A percentile compares a stretch with the other conserved stretches of the same genome.
Evolutionary conservation across 75 land plant species (phyloP).

Genomic region (Pinus tabuliformis): DNA sequence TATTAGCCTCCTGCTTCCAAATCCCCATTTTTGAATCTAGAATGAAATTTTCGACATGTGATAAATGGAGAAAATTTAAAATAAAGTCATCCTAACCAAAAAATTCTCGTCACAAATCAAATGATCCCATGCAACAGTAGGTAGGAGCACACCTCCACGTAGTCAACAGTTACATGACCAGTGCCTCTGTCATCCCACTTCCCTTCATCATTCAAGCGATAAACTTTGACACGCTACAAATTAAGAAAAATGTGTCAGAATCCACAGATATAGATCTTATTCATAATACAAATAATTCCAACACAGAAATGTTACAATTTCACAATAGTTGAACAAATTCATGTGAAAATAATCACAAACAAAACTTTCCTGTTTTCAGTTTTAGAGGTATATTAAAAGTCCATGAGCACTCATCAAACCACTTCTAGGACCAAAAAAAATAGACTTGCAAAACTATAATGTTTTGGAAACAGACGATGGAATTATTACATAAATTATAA

Average conservation of each 20-base stretch:
- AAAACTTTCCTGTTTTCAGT: neutral
- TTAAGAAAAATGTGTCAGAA: neutral
- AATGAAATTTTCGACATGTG: neutral
- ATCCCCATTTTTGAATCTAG: too few species aligned
- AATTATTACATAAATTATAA: neutral
- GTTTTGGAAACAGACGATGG: neutral
- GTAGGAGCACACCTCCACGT: slow-evolving; percentile 62
- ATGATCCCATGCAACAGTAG: neutral
- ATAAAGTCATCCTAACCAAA: neutral
- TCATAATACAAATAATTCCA: neutral
- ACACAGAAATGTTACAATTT: neutral
- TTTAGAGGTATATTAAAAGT: neutral
- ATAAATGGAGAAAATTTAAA: neutral
- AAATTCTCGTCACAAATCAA: neutral
- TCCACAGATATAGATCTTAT: neutral
- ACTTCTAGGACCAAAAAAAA: neutral
- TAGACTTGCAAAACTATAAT: neutral
- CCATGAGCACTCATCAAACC: neutral
- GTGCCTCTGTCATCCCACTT: slow-evolving; percentile 99
- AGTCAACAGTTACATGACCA: slow-evolving; percentile 89
- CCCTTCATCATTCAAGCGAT: slow-evolving; percentile 85
- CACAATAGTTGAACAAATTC: neutral
- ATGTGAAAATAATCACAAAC: neutral
- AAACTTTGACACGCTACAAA: slow-evolving; percentile 88
- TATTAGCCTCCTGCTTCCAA: neutral